Conservation (phyloP, 192 early-diverging fungal genomes). For the Haplosporangium gracile region DNA sequence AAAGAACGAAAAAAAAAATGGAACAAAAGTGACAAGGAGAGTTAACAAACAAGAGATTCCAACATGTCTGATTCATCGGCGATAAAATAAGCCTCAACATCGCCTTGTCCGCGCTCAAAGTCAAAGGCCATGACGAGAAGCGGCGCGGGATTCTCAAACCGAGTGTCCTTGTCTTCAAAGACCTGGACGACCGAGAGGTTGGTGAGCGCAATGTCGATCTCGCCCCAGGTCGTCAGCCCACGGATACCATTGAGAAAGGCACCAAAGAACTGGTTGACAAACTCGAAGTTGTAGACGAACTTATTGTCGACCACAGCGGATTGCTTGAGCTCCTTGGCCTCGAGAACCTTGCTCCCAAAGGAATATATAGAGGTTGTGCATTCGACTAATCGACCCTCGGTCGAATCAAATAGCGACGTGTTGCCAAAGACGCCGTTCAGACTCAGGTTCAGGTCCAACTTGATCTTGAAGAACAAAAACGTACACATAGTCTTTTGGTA, state of each 20-base stretch:
- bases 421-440: conserved; percentile 62
- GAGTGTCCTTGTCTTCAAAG: conserved; percentile 50
- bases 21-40: neutral
- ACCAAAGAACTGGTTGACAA: conserved; percentile 70
- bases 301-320: conserved; percentile 57
- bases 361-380: conserved; percentile 68
- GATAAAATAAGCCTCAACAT: conserved; percentile 61
- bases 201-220: conserved; percentile 66
- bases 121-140: conserved; percentile 65
- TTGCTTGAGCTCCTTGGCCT: conserved; percentile 66
- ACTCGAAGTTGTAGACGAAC: conserved; percentile 67
- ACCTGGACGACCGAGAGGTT: conserved; percentile 68
- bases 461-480: conserved; percentile 58
- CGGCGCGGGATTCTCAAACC: conserved; percentile 42
- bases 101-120: conserved; percentile 65
- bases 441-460: conserved; percentile 62
- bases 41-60: conserved; percentile 32
- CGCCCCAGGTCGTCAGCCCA: conserved; percentile 60
- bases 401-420: conserved; percentile 64
- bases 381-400: conserved; percentile 61
- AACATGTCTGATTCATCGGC: conserved; percentile 56
- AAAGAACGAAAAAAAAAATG: neutral
- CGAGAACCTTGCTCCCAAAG: conserved; percentile 62
- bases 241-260: conserved; percentile 66
- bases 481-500: conserved; percentile 58